phyloP scores from a whole-genome alignment of 164 flowering plant species.

The Cinnamomum micranthum region DNA sequence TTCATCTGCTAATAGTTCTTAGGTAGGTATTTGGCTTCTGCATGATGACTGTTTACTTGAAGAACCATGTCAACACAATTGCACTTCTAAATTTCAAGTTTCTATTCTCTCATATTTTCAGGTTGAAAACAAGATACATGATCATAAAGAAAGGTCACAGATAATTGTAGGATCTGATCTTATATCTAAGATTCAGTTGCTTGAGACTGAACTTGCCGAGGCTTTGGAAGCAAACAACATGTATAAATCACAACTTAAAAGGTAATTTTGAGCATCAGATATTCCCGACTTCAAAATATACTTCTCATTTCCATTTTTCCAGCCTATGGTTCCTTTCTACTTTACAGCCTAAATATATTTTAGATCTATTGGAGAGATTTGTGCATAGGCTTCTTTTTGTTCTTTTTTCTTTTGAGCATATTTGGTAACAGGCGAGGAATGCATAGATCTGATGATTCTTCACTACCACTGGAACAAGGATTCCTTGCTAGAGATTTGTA shows the following conservation, averaged over 20 bases:
- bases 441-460: too few species aligned
- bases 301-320: not conserved
- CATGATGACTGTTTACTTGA: not conserved
- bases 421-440: too few species aligned
- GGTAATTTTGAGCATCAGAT: slow-evolving; percentile 27
- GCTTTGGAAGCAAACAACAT: slow-evolving; percentile 51
- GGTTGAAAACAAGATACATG: slow-evolving; percentile 23
- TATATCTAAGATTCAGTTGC: slow-evolving; percentile 38
- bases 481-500: too few species aligned
- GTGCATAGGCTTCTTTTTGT: not conserved
- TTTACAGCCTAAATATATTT: not conserved
- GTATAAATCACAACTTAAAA: slow-evolving; percentile 45
- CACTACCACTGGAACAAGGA: too few species aligned
- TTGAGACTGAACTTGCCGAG: slow-evolving; percentile 62
- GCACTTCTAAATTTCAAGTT: not conserved
- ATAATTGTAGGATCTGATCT: slow-evolving; percentile 18
- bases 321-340: not conserved
- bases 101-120: slow-evolving; percentile 12
- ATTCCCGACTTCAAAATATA: not conserved
- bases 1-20: not conserved
- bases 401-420: not conserved
- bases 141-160: slow-evolving; percentile 18
- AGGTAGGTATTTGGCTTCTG: not conserved
- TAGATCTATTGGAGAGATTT: not conserved
- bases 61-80: not conserved